A percentile compares a stretch with the other conserved stretches of the same genome.
Evolutionary conservation across 169 alveolate genomes (phyloP).

Genomic region (Cryptosporidium baileyi): DNA sequence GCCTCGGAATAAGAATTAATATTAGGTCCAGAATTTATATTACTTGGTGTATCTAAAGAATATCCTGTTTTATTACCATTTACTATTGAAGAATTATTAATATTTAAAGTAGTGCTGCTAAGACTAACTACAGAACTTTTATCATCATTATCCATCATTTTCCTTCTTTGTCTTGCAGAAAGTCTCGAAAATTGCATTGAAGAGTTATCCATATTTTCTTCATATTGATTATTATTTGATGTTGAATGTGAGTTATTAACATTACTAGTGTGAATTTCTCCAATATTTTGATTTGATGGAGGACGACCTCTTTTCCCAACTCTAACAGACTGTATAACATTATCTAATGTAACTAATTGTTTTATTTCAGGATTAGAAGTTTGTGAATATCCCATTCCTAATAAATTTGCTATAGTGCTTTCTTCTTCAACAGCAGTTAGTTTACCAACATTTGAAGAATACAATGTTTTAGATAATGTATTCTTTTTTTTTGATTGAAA

Average conservation of each 20-base stretch:
- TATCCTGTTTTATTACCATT: background rate
- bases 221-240: background rate
- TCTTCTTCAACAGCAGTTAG: conserved; percentile 61
- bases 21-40: conserved; percentile 1
- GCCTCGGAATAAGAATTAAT: conserved; percentile 69
- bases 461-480: conserved; percentile 12
- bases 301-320: conserved; percentile 60
- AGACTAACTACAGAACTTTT: conserved; percentile 32
- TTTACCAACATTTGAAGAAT: background rate
- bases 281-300: background rate
- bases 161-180: conserved; percentile 63
- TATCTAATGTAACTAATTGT: conserved; percentile 42
- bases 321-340: conserved; percentile 11
- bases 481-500: conserved; percentile 13
- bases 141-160: conserved; percentile 63
- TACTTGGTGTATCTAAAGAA: background rate
- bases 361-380: background rate
- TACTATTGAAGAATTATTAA: background rate
- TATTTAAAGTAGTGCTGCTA: background rate
- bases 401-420: conserved; percentile 29
- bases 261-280: background rate
- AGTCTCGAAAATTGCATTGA: conserved; percentile 44
- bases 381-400: conserved; percentile 56
- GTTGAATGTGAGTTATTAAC: background rate
- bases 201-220: background rate